Evolutionary conservation across 306 rosid species (phyloP), one percentile per base, ranked within the genome.

Genomic region (Comarum palustre): DNA sequence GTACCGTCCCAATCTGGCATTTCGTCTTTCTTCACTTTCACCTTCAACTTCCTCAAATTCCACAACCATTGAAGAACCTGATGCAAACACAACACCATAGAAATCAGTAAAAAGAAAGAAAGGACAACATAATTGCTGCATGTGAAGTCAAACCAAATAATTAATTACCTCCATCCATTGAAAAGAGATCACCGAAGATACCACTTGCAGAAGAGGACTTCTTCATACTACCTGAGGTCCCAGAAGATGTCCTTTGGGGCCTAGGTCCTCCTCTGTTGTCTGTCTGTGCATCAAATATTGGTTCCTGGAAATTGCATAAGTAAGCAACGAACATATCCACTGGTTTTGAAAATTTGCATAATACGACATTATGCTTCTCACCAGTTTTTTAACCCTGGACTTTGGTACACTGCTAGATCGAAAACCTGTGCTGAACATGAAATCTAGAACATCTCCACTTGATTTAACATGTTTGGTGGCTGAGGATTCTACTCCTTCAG

Each of bases 11-110:
- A 84, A 77, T 85, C 99, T 86, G 6, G 95, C 88, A 75, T 52
- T 91, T 77, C 97, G 81, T 81, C 97, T 89, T 74, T 91, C 99
- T 83, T 88, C 93, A 82, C 86, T 82, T 82, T 94, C 99, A 25
- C 95, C 99, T 74, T 87, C 96, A 81, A 91, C 74, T 80, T 91
- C 99, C 77, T 82, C 45, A 38, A 91, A 91, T 69, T 77, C 80
- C 45, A 60, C 86, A 81, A 83, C 61, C 71, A 74, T 73, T 10
- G 86, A 42, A 74, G 90, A 86, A 76, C 61, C 96, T 94, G 80
- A 64, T 74, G 74, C 83, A 66, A 48, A 73, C 76, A 79, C 57
- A 52, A 25, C 38, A 47, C 27, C 42, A 45, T 22, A 14, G 46
- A 46, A 73, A 65, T 78, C 52, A 74, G 73, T n/a, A 14, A 46